Percentiles rank a stretch among this genome's conserved stretches.
These are phyloP conservation scores for Epichloe uncinata DNA, from an alignment of 2,329 filamentous ascomycete species.

Conservation along the genomic window DNA sequence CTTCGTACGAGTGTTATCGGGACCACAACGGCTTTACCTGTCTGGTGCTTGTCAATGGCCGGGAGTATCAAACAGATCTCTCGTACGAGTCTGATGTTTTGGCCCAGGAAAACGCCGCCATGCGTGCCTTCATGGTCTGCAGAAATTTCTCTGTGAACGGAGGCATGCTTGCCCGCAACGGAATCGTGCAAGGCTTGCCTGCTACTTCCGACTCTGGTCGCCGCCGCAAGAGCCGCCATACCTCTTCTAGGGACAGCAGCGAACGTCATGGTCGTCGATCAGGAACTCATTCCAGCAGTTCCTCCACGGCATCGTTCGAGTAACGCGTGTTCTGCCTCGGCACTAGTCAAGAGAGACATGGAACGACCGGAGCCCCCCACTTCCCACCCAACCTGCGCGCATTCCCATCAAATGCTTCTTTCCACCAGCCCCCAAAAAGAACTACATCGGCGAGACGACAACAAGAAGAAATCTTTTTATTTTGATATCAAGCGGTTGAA, in stretches of 20 bases:
- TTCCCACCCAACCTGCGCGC: background rate
- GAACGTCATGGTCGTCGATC: constrained; percentile 35
- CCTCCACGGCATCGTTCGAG: constrained; percentile 47
- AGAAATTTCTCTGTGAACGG: constrained; percentile 95
- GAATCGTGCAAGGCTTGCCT: constrained; percentile 53
- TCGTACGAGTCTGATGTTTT: constrained; percentile 70
- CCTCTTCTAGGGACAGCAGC: constrained; percentile 32
- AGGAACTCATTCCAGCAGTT: constrained; percentile 48
- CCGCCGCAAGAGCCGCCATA: constrained; percentile 38
- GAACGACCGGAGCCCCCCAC: background rate
- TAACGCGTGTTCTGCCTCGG: constrained; percentile 18
- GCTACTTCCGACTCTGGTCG: constrained; percentile 34
- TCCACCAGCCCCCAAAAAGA: background rate
- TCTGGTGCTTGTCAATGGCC: constrained; percentile 87
- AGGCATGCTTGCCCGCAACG: constrained; percentile 67
- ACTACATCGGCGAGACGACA: background rate
- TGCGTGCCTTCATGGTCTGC: constrained; percentile 95
- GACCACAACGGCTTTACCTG: constrained; percentile 69
- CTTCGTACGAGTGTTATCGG: constrained; percentile 72
- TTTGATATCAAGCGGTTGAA: constrained; percentile 21
- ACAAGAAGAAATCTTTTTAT: background rate
- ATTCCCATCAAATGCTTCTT: background rate
- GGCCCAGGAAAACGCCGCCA: constrained; percentile 86
- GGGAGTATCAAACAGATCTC: constrained; percentile 87
- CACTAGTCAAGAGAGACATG: background rate